Conservation (phyloP, 2,329 filamentous ascomycete genomes). For the Trichoderma gracile region DNA sequence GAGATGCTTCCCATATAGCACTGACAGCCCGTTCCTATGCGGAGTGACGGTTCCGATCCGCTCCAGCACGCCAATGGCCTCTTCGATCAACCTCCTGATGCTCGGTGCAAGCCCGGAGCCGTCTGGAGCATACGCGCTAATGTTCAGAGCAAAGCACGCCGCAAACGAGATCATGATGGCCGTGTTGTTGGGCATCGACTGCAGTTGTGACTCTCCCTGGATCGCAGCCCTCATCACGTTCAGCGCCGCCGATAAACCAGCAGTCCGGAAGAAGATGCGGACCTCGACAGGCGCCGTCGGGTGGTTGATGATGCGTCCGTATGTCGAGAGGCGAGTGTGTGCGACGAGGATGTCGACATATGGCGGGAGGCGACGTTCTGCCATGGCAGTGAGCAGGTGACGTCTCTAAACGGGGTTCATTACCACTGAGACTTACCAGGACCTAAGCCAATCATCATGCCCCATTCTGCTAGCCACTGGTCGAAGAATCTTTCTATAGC, state of each 20-base stretch:
- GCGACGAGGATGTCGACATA: constrained; percentile 75
- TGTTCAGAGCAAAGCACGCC: constrained; percentile 66
- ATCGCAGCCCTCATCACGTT: constrained; percentile 74
- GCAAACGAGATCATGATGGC: constrained; percentile 79
- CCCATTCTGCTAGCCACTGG: constrained; percentile 65
- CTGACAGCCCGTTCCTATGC: constrained; percentile 67
- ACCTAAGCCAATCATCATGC: constrained; percentile 55
- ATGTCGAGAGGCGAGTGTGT: constrained; percentile 72
- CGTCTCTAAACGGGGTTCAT: background rate
- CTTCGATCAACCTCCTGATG: constrained; percentile 64
- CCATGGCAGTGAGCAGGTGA: background rate
- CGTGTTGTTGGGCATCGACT: constrained; percentile 77
- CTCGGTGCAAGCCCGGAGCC: constrained; percentile 62
- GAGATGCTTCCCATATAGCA: constrained; percentile 50
- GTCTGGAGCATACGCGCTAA: constrained; percentile 60
- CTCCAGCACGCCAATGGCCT: constrained; percentile 68
- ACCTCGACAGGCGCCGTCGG: constrained; percentile 69
- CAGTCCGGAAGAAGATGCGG: constrained; percentile 71
- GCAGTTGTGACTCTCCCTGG: constrained; percentile 67
- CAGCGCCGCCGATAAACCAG: constrained; percentile 69
- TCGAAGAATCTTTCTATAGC: constrained; percentile 67
- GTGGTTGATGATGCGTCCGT: constrained; percentile 73
- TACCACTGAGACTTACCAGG: constrained; percentile 42
- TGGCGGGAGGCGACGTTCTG: constrained; percentile 61
- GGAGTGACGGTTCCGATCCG: constrained; percentile 65